Conservation (phyloP, 208 protist genomes). For the Trypanosoma congolense region DNA sequence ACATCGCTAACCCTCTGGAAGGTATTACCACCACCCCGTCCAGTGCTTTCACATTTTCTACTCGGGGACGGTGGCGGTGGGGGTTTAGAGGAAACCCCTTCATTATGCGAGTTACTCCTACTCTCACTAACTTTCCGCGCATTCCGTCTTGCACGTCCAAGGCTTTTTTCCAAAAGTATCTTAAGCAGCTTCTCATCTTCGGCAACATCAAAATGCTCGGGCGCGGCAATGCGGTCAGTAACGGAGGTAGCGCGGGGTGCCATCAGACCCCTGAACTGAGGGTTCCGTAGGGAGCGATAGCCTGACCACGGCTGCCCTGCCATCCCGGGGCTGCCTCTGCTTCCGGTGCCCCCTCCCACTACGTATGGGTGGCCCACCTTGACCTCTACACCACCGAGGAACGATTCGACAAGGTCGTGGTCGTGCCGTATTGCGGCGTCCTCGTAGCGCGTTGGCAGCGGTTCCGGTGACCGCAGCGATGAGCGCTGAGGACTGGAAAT, state of each 20-base stretch:
- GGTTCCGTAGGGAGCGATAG: not conserved
- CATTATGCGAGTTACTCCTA: too few species aligned
- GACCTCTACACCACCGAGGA: not conserved
- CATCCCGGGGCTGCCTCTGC: not conserved
- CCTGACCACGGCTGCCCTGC: not conserved
- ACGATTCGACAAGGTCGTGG: slow-evolving; percentile 1
- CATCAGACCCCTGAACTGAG: not conserved
- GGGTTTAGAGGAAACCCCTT: too few species aligned
- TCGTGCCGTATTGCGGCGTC: not conserved
- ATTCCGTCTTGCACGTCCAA: not conserved
- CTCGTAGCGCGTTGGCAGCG: not conserved
- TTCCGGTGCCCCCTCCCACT: not conserved
- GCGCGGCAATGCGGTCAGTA: not conserved
- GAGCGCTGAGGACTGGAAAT: not conserved
- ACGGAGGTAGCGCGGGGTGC: not conserved
- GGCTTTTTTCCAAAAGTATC: not conserved
- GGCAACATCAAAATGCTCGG: slow-evolving; percentile 4
- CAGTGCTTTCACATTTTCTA: too few species aligned
- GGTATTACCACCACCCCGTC: too few species aligned
- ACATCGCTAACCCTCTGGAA: not conserved
- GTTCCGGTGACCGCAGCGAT: not conserved
- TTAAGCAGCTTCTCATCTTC: slow-evolving; percentile 3
- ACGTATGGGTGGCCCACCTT: slow-evolving; percentile 1
- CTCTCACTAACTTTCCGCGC: too few species aligned
- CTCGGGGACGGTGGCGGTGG: too few species aligned